Conservation (phyloP, 2,329 filamentous ascomycete species). For the Calonectria ilicicola region DNA sequence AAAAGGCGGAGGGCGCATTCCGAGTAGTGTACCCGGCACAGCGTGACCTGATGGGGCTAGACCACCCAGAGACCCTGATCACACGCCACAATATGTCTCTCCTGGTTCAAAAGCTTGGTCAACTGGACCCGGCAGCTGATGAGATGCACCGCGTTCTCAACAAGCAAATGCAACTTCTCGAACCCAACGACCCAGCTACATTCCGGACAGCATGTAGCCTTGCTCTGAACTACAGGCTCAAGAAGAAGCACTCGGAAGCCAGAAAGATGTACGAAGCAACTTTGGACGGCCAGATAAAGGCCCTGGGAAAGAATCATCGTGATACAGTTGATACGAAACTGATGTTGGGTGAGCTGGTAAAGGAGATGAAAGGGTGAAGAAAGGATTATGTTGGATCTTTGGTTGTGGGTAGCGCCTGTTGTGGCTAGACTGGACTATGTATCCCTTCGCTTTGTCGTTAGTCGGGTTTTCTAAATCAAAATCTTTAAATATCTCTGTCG, state of each 20-base stretch:
- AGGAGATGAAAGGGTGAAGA: neutral
- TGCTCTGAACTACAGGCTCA: neutral
- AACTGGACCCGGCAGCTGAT: neutral
- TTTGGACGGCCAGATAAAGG: neutral
- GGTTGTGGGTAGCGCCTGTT: too few relatives aligned
- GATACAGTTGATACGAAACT: neutral
- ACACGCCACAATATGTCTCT: conserved; percentile 16
- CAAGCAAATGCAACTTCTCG: neutral
- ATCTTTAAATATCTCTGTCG: too few relatives aligned
- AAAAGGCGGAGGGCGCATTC: conserved; percentile 8
- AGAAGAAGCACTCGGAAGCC: neutral
- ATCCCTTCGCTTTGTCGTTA: neutral
- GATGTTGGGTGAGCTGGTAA: neutral
- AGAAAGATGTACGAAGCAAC: neutral
- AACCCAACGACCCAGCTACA: neutral
- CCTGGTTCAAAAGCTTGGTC: neutral
- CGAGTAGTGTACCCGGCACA: neutral
- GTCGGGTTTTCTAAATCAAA: neutral
- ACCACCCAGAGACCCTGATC: conserved; percentile 17
- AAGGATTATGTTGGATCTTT: too few relatives aligned
- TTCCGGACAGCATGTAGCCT: conserved; percentile 6
- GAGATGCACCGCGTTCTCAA: conserved; percentile 1
- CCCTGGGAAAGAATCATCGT: neutral
- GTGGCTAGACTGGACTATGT: too few relatives aligned
- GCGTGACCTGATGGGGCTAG: neutral